These are phyloP conservation scores for Bipolaris cookei DNA, from an alignment of 2,329 filamentous ascomycete genomes.

Conservation along the genomic window DNA sequence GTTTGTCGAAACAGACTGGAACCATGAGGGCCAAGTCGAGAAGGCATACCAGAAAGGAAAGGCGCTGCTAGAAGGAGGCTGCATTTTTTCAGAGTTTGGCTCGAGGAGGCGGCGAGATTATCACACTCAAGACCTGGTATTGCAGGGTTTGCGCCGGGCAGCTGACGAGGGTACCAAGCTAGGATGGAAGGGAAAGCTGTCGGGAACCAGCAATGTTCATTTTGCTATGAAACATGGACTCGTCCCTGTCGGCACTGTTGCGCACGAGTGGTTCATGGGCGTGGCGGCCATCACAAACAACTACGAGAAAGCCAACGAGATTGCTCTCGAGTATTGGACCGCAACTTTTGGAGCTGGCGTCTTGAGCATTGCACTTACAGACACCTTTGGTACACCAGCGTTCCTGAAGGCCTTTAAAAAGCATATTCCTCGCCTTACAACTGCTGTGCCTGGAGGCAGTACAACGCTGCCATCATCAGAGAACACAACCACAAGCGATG, in stretches of 20 bases:
- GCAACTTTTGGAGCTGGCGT: conserved; percentile 86
- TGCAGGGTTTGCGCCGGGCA: conserved; percentile 82
- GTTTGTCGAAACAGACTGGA: conserved; percentile 94
- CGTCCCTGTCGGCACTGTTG: conserved; percentile 83
- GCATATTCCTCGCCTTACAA: conserved; percentile 60
- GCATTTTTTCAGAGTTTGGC: conserved; percentile 92
- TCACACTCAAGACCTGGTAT: conserved; percentile 90
- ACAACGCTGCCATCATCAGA: conserved; percentile 50
- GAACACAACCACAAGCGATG: conserved; percentile 51
- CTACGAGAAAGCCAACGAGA: conserved; percentile 83
- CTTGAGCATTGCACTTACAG: conserved; percentile 87
- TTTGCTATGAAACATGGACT: conserved; percentile 92
- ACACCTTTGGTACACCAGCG: conserved; percentile 91
- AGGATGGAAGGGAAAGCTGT: conserved; percentile 73
- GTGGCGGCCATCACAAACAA: conserved; percentile 89
- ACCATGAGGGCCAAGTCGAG: conserved; percentile 83
- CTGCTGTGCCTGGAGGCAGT: conserved; percentile 49
- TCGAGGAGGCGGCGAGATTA: conserved; percentile 89
- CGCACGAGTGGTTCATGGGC: conserved; percentile 99
- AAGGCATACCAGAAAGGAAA: conserved; percentile 83
- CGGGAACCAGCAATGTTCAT: conserved; percentile 95
- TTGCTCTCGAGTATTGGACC: conserved; percentile 86
- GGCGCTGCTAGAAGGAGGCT: conserved; percentile 78
- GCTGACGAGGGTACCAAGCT: conserved; percentile 71
- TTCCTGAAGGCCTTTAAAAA: conserved; percentile 86